Evolutionary conservation across 345 rosid genomes (phyloP).

Genomic region (Aquilaria yunnanensis): DNA sequence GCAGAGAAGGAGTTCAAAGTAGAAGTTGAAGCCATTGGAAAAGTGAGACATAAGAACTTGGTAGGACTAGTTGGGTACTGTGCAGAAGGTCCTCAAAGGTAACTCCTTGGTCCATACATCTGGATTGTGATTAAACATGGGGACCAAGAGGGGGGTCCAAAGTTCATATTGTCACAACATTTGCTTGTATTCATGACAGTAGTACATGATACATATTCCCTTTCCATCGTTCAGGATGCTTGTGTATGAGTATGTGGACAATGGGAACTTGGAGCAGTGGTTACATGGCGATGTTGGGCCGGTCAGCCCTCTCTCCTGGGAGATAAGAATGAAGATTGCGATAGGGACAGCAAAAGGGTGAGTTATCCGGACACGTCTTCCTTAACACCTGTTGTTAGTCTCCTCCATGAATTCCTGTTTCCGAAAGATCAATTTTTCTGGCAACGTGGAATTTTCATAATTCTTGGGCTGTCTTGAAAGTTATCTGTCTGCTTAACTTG

Average conservation of each 20-base stretch:
- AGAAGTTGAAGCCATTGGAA: constrained; percentile 95
- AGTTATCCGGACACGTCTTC: background rate
- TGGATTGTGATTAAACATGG: background rate
- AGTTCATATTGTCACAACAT: too few species aligned
- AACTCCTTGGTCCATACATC: background rate
- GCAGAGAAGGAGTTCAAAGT: constrained; percentile 96
- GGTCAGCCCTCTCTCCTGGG: constrained; percentile 86
- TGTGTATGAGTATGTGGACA: constrained; percentile 82
- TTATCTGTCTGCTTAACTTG: background rate
- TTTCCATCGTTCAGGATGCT: constrained; percentile 57
- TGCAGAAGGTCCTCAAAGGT: constrained; percentile 83
- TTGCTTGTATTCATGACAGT: too few species aligned
- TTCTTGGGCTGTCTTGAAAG: background rate
- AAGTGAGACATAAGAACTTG: constrained; percentile 92
- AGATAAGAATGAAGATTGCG: constrained; percentile 85
- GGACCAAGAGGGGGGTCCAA: too few species aligned
- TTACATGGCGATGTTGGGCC: constrained; percentile 91
- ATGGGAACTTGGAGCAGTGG: constrained; percentile 98
- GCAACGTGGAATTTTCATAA: too few species aligned
- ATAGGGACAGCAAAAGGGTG: constrained; percentile 94
- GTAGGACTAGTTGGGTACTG: constrained; percentile 93
- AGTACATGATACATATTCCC: too few species aligned
- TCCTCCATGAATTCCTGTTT: background rate
- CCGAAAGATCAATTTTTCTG: background rate
- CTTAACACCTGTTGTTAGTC: background rate